These are phyloP conservation scores for Colletotrichum higginsianum DNA, from an alignment of 2,329 filamentous ascomycete genomes.

Conservation along the genomic window DNA sequence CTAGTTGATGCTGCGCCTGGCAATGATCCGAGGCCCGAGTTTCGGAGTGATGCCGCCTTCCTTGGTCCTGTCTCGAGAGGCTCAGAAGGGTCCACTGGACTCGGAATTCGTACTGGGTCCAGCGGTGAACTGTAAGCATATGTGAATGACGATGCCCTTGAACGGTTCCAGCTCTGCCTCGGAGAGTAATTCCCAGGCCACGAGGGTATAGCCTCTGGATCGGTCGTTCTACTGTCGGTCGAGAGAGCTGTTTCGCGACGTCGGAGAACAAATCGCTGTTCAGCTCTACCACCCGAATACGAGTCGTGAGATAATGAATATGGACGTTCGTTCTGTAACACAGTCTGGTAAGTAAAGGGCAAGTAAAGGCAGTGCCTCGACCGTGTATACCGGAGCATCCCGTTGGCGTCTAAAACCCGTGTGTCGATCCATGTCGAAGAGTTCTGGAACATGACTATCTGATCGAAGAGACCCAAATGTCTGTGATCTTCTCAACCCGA, in stretches of 20 bases:
- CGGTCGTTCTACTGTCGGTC: neutral
- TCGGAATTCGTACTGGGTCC: neutral
- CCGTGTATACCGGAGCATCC: neutral
- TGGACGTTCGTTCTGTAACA: neutral
- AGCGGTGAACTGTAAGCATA: slow-evolving; percentile 5
- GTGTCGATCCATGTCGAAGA: slow-evolving; percentile 10
- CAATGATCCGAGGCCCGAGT: neutral
- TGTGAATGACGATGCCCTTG: neutral
- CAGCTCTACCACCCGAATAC: neutral
- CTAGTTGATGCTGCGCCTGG: neutral
- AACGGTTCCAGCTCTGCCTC: neutral
- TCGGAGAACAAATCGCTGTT: neutral
- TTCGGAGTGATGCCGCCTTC: neutral
- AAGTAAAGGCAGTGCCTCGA: neutral
- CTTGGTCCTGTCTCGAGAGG: neutral
- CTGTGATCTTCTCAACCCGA: neutral
- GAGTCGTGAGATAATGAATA: neutral
- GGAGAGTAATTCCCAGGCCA: neutral
- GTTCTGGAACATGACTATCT: neutral
- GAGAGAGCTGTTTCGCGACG: neutral
- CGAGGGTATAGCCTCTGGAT: neutral
- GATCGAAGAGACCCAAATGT: neutral
- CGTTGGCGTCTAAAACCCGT: neutral
- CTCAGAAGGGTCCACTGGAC: neutral
- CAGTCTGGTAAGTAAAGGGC: neutral